Base-by-base conservation (phyloP, 2,329 filamentous ascomycete genomes). In the Fusarium foetens region DNA sequence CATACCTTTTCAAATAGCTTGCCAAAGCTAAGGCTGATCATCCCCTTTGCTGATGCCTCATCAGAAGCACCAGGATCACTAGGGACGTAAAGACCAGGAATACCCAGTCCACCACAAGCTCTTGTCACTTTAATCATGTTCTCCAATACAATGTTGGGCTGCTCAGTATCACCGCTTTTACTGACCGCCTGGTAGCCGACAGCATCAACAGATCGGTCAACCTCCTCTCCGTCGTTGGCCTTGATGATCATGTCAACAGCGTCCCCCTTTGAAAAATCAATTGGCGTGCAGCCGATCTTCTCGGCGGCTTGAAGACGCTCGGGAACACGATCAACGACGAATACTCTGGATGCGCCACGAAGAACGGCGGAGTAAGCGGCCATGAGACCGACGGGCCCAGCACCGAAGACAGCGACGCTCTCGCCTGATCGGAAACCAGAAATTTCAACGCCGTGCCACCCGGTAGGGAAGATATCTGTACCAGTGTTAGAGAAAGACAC, bases 151-250 rank as follows among this genome's bases (percentile, higher is more conserved):
- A 91, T 85, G 69, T 90, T 91, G 4, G 89, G 88, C 73, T 88
- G 86, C 76, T 91, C 89, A 36, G 87, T 87, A 68, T 85, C 86
- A 4, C 88, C 89, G 4, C 85, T 85, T 17, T 84, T 82, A 42
- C 84, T 83, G 4, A 89, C 86, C 16, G 90, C 90, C 74, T 92
- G 89, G 75, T 91, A 92, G 0, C 90, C 90, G 0, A 92, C 90
- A 16, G 88, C 88, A 79, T 92, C 90, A 0, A 92, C 87, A 1
- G 88, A 87, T 10, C 90, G 83, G 71, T 92, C 89, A 5, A 92
- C 89, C 87, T 88, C 89, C 86, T 89, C 88, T 1, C 86, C 88
- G 3, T 82, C 86, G 55, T 91, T 90, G 19, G 83, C 75, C 63
- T 86, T 81, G 51, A 91, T 87, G 57, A 92, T 92, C 75, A 89